Base-by-base conservation (phyloP, 1,284 basidiomycete genomes). In the Cutaneotrichosporon curvatum region DNA sequence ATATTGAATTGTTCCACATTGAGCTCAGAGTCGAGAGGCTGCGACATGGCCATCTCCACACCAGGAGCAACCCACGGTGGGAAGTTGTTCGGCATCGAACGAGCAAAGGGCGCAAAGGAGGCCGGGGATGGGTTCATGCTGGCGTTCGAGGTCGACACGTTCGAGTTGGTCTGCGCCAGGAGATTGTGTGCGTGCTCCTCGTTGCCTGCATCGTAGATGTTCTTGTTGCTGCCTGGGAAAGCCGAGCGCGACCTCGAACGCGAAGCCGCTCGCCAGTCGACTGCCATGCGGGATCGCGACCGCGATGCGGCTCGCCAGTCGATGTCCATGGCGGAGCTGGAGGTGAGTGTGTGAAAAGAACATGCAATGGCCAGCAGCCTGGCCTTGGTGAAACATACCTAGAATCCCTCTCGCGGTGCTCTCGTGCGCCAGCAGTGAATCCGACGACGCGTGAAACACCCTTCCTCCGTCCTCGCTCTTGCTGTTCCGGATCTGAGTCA, bases 221-320 rank as follows among this genome's bases (percentile, higher is more conserved):
- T 23, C 25, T 48, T 40, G 16, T 45, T 50, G 25, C 25, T 28
- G 25, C 55, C 56, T 6, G 45, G 46, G 41, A 64, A 65, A 0
- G 63, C 56, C 1, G 71, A 69, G 15, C 73, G 63, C 10, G 73
- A 68, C 4, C 74, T 59, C 0, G 74, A 75, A 5, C 73, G 60
- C 1, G 73, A 75, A 4, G 65, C 63, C 0, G 65, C 73, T 23
- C 74, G 65, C 74, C 74, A 76, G 43, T 76, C 75, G 67, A 76
- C 74, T 1, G 87, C 85, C 61, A 87, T 84, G 21, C 92, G 83
- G 19, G 94, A 96, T 53, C 91, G 80, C 14, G 91, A 95, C 51
- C 91, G 81, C 63, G 87, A 91, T 63, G 88, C 82, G 16, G 85
- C 84, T 37, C 90, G 80, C 90, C 92, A 96, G 66, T 97, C 94